These are phyloP conservation scores for Epichloe baconii DNA, from an alignment of 2,329 filamentous ascomycete genomes.

Conservation along the genomic window DNA sequence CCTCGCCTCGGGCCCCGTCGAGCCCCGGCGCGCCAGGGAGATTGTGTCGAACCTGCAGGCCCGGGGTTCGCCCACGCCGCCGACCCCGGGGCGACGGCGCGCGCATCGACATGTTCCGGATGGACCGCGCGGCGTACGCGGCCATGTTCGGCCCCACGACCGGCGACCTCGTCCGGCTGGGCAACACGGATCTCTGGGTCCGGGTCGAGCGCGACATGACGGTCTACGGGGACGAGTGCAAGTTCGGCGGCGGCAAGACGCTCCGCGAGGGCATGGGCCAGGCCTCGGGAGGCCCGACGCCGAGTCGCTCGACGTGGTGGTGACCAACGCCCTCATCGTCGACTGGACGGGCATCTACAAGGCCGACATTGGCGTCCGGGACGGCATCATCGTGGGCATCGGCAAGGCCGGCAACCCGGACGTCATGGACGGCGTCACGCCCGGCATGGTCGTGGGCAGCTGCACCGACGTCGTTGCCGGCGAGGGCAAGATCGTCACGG, in stretches of 20 bases:
- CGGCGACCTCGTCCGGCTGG: slow-evolving; percentile 72
- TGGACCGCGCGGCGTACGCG: slow-evolving; percentile 68
- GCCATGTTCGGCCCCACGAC: slow-evolving; percentile 89
- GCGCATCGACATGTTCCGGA: slow-evolving; percentile 48
- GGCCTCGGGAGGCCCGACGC: slow-evolving; percentile 62
- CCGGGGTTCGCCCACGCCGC: slow-evolving; percentile 69
- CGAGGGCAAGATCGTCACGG: slow-evolving; percentile 82
- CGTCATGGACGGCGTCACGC: slow-evolving; percentile 77
- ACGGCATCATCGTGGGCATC: slow-evolving; percentile 74
- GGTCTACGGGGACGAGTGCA: slow-evolving; percentile 81
- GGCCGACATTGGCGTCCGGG: slow-evolving; percentile 87
- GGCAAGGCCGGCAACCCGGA: slow-evolving; percentile 97
- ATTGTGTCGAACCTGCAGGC: slow-evolving; percentile 55
- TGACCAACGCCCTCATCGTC: slow-evolving; percentile 80
- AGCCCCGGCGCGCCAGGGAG: slow-evolving; percentile 46
- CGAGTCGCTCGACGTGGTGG: slow-evolving; percentile 68
- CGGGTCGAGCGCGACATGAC: slow-evolving; percentile 79
- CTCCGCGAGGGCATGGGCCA: slow-evolving; percentile 93
- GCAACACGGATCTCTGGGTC: slow-evolving; percentile 79
- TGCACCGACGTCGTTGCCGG: slow-evolving; percentile 87
- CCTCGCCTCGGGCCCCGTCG: slow-evolving; percentile 60
- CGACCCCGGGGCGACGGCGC: slow-evolving; percentile 40
- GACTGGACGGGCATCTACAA: slow-evolving; percentile 94
- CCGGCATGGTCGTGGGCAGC: slow-evolving; percentile 68
- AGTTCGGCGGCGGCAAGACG: slow-evolving; percentile 91